phyloP scores from a whole-genome alignment of 192 early-diverging fungal species.

The Powellomyces hirtus region DNA sequence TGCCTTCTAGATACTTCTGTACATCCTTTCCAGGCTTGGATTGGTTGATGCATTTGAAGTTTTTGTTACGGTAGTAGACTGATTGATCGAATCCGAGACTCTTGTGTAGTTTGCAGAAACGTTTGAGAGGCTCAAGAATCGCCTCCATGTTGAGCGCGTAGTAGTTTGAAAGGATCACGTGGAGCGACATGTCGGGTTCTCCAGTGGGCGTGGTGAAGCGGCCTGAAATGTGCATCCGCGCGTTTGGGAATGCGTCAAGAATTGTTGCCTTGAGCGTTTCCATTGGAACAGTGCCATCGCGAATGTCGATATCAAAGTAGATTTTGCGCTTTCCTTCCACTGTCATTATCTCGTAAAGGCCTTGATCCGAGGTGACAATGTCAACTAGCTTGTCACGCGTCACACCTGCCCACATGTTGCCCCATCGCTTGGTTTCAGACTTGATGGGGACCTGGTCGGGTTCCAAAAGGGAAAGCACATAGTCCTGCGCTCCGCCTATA shows the following conservation, averaged over 20 bases:
- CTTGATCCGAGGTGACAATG: not conserved
- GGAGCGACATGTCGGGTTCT: not conserved
- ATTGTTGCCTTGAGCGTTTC: constrained; percentile 4
- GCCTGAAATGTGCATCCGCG: constrained; percentile 14
- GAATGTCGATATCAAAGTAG: constrained; percentile 21
- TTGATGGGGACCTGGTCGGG: not conserved
- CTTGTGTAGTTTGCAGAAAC: not conserved
- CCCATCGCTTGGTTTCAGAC: too few species aligned
- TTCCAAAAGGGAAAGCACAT: not conserved
- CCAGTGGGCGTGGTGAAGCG: not conserved
- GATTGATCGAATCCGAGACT: constrained; percentile 7
- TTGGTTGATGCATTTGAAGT: constrained; percentile 24
- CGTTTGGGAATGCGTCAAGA: constrained; percentile 1
- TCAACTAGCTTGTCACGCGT: not conserved
- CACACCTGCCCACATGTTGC: not conserved
- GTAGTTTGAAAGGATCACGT: constrained; percentile 21
- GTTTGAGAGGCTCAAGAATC: not conserved
- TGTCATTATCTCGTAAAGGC: constrained; percentile 7
- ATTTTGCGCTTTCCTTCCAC: not conserved
- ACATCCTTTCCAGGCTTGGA: not conserved
- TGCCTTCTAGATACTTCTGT: constrained; percentile 15
- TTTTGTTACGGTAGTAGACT: constrained; percentile 12
- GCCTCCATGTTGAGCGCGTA: constrained; percentile 3
- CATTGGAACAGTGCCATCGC: not conserved
- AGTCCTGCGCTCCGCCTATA: not conserved